Conservation (phyloP, 2,329 filamentous ascomycete genomes). For the Eurotiales sp. region DNA sequence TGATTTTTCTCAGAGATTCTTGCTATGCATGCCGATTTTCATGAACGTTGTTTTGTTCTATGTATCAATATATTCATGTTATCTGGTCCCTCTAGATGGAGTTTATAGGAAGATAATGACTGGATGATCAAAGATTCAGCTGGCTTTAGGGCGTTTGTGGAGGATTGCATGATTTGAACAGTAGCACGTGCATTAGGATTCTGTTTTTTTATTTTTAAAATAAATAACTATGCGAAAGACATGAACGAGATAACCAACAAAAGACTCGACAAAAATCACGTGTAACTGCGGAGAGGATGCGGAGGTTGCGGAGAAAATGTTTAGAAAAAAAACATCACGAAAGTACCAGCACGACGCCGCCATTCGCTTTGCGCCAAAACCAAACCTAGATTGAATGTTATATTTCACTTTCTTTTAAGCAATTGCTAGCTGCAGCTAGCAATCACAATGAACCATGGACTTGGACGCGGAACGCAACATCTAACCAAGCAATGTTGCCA, state of each 20-base stretch:
- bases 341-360: too few relatives aligned
- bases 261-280: slow-evolving; percentile 8
- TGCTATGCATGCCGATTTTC: background rate
- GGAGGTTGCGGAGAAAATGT: slow-evolving; percentile 15
- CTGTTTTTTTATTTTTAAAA: too few relatives aligned
- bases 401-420: background rate
- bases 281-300: slow-evolving; percentile 13
- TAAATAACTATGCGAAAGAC: too few relatives aligned
- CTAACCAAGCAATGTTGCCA: slow-evolving; percentile 11
- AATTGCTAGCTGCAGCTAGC: background rate
- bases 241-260: background rate
- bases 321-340: background rate
- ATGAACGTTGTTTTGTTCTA: background rate
- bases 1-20: background rate
- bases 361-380: too few relatives aligned
- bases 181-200: too few relatives aligned
- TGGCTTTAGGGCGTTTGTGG: background rate
- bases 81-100: background rate
- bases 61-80: background rate
- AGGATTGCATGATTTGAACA: too few relatives aligned
- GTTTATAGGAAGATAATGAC: background rate
- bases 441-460: slow-evolving; percentile 26
- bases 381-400: too few relatives aligned
- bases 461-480: slow-evolving; percentile 23
- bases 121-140: background rate